Conservation (phyloP, 2,329 filamentous ascomycete species). For the Xylariaceae sp. region DNA sequence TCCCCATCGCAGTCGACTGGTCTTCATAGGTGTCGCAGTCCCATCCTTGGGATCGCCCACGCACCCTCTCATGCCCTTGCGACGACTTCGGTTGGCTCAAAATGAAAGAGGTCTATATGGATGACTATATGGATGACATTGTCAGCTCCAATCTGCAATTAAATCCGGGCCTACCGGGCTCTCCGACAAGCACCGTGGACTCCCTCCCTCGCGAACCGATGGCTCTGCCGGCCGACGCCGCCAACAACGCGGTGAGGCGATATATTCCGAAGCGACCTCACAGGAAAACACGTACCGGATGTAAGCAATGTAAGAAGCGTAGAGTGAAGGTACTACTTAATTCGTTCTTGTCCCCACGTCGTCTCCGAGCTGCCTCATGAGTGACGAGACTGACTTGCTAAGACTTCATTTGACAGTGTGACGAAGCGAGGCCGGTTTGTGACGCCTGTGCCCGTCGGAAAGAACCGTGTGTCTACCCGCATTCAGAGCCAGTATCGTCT, state of each 20-base stretch:
- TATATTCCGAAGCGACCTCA: conserved; percentile 49
- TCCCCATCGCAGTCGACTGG: background rate
- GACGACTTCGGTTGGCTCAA: background rate
- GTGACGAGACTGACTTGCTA: conserved; percentile 3
- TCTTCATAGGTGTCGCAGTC: background rate
- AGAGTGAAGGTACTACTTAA: conserved; percentile 39
- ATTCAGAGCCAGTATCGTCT: conserved; percentile 4
- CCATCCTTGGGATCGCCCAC: too few relatives aligned
- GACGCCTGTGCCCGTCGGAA: conserved; percentile 44
- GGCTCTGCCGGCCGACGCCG: background rate
- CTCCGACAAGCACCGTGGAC: background rate
- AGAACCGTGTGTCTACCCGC: conserved; percentile 44
- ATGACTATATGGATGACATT: conserved; percentile 7
- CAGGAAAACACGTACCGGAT: conserved; percentile 49
- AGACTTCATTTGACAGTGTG: conserved; percentile 36
- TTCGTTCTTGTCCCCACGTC: background rate
- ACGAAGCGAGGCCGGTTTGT: conserved; percentile 46
- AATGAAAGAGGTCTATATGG: background rate
- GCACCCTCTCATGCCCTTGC: too few relatives aligned
- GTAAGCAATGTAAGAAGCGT: conserved; percentile 49
- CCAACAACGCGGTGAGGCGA: conserved; percentile 9
- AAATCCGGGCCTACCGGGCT: background rate
- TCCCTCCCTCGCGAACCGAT: background rate
- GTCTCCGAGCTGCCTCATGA: background rate
- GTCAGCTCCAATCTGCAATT: conserved; percentile 11